phyloP scores from a whole-genome alignment of 768 basidiomycete genomes.

The Mycena olivaceomarginata region DNA sequence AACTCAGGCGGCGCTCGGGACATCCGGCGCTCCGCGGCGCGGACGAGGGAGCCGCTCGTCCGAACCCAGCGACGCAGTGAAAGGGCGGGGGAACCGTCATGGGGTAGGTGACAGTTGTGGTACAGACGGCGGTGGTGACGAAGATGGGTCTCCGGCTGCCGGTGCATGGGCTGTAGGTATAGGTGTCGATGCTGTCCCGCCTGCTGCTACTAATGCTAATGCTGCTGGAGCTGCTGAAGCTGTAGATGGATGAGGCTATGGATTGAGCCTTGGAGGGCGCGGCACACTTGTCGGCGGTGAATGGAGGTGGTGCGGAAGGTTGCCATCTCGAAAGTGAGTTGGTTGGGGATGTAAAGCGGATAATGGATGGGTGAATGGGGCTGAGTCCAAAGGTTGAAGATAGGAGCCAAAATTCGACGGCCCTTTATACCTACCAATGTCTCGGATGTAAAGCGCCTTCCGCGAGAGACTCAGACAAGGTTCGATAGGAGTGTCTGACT shows the following conservation, averaged over 20 bases:
- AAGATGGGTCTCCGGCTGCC: conserved; percentile 3
- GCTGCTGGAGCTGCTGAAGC: neutral
- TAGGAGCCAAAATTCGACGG: neutral
- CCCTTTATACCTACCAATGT: too few relatives aligned
- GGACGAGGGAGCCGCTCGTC: conserved; percentile 28
- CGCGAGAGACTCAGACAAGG: too few relatives aligned
- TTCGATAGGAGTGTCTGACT: too few relatives aligned
- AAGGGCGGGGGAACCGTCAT: conserved; percentile 32
- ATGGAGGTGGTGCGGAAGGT: conserved; percentile 26
- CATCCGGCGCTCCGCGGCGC: conserved; percentile 21
- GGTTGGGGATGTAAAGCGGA: neutral
- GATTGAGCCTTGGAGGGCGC: neutral
- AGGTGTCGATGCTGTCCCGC: too few relatives aligned
- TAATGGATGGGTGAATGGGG: too few relatives aligned
- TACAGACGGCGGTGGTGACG: conserved; percentile 18
- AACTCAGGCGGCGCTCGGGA: neutral
- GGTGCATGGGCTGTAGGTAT: too few relatives aligned
- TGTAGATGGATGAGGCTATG: neutral
- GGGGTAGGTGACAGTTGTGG: neutral
- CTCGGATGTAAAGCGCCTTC: too few relatives aligned
- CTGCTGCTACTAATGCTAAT: neutral
- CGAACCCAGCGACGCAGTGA: conserved; percentile 25
- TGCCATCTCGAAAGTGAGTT: neutral
- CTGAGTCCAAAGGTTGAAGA: too few relatives aligned
- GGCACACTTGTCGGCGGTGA: conserved; percentile 3